Evolutionary conservation across 352 stramenopile species (phyloP).

Genomic region (Globisporangium paddicum): DNA sequence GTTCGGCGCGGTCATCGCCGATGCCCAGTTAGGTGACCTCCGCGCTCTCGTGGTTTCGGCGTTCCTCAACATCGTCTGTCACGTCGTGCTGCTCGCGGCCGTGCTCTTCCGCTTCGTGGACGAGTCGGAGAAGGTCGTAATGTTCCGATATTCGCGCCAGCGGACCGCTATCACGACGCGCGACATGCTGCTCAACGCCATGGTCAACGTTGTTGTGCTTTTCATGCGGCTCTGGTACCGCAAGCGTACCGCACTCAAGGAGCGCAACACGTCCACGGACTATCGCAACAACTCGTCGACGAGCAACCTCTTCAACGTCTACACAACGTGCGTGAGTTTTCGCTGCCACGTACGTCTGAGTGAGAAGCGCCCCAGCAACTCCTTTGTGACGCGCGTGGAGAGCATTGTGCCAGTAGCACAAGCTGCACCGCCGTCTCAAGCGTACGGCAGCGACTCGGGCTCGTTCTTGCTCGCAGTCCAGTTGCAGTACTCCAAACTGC

Average conservation of each 20-base stretch:
- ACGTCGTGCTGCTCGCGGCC: constrained; percentile 13
- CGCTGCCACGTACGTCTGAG: constrained; percentile 17
- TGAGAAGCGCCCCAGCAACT: background rate
- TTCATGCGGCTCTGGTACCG: constrained; percentile 23
- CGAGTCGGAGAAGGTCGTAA: constrained; percentile 1
- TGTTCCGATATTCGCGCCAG: constrained; percentile 15
- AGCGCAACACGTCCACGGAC: background rate
- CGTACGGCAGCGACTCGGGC: background rate
- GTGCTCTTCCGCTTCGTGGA: constrained; percentile 22
- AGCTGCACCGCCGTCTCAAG: background rate
- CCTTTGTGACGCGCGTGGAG: background rate
- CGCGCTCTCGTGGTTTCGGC: constrained; percentile 16
- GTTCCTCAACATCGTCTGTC: constrained; percentile 14
- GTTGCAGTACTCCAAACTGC: background rate
- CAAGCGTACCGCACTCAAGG: constrained; percentile 16
- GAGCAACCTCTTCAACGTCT: constrained; percentile 15
- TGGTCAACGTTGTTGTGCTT: constrained; percentile 25
- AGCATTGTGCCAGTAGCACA: background rate
- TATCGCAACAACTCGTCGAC: background rate
- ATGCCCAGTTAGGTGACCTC: constrained; percentile 20
- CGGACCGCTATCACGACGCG: constrained; percentile 15
- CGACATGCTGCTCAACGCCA: constrained; percentile 24
- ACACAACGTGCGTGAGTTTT: constrained; percentile 21
- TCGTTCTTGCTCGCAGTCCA: background rate
- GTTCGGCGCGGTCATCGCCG: constrained; percentile 18